Evolutionary conservation across 192 early-diverging fungal genomes (phyloP).

Genomic region (Coemansia sp.): DNA sequence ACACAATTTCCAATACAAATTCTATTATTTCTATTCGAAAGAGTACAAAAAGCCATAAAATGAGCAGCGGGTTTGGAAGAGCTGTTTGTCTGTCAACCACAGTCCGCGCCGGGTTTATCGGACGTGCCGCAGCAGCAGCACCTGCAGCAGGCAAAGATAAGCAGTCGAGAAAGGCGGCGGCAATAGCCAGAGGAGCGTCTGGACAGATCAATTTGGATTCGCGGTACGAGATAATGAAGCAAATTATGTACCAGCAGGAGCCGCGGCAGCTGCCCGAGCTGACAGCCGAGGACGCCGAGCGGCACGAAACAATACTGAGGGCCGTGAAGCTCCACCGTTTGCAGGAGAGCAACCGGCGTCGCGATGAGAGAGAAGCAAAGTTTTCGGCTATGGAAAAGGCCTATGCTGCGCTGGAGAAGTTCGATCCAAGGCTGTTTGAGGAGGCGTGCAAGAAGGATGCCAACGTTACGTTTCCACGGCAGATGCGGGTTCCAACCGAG

Average conservation of each 20-base stretch:
- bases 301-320: conserved; percentile 72
- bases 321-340: conserved; percentile 65
- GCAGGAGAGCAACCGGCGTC: conserved; percentile 51
- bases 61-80: conserved; percentile 9
- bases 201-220: conserved; percentile 48
- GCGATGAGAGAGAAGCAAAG: conserved; percentile 56
- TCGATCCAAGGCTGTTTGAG: conserved; percentile 62
- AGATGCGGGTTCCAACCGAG: conserved; percentile 75
- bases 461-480: conserved; percentile 65
- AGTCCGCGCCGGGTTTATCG: not conserved
- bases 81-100: conserved; percentile 9
- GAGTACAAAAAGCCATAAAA: not conserved
- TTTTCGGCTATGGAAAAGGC: conserved; percentile 67
- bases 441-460: conserved; percentile 61
- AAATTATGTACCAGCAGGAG: conserved; percentile 66
- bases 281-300: conserved; percentile 59
- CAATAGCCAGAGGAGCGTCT: conserved; percentile 5
- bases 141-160: conserved; percentile 15
- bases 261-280: conserved; percentile 47
- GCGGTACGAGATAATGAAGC: conserved; percentile 70
- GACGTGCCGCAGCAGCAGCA: conserved; percentile 14
- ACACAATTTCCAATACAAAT: not conserved
- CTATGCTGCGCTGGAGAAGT: conserved; percentile 65
- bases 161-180: conserved; percentile 9
- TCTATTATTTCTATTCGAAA: not conserved